Conservation (phyloP, 305 asterid species). For the Fraxinus latifolia region DNA sequence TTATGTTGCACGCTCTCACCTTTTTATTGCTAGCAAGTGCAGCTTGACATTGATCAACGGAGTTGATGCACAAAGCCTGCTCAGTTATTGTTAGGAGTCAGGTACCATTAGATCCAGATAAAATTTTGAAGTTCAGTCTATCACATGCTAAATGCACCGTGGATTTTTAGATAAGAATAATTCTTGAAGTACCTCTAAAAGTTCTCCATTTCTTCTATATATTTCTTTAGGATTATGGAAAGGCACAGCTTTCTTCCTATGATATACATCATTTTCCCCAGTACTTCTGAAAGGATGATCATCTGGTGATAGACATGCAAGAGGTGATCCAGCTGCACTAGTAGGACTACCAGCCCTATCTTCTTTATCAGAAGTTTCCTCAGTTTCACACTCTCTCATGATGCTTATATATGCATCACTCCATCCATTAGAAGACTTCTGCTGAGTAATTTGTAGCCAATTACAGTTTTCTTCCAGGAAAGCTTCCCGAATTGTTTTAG, state of each 20-base stretch:
- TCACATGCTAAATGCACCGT: slow-evolving; percentile 10
- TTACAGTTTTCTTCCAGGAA: slow-evolving; percentile 51
- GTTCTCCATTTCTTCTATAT: slow-evolving; percentile 86
- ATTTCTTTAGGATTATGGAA: slow-evolving; percentile 72
- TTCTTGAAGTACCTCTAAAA: slow-evolving; percentile 65
- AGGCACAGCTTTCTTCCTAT: slow-evolving; percentile 52
- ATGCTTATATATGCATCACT: slow-evolving; percentile 56
- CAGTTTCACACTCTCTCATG: slow-evolving; percentile 63
- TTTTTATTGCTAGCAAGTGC: slow-evolving; percentile 89
- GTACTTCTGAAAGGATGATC: slow-evolving; percentile 79
- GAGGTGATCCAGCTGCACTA: slow-evolving; percentile 76
- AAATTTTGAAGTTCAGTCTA: background rate
- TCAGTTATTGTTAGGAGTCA: slow-evolving; percentile 24
- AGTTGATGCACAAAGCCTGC: slow-evolving; percentile 90
- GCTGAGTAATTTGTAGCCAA: slow-evolving; percentile 56
- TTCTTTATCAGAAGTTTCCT: slow-evolving; percentile 61
- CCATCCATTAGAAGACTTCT: slow-evolving; percentile 68
- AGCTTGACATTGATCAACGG: slow-evolving; percentile 75
- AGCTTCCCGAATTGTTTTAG: slow-evolving; percentile 47
- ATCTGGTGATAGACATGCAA: slow-evolving; percentile 74
- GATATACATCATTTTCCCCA: slow-evolving; percentile 44
- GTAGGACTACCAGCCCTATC: slow-evolving; percentile 60
- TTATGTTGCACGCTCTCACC: slow-evolving; percentile 46
- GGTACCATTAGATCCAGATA: background rate
- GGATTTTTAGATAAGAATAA: slow-evolving; percentile 15